These are phyloP conservation scores for Mollisiaceae sp. DNA, from an alignment of 2,329 filamentous ascomycete genomes.

Conservation along the genomic window DNA sequence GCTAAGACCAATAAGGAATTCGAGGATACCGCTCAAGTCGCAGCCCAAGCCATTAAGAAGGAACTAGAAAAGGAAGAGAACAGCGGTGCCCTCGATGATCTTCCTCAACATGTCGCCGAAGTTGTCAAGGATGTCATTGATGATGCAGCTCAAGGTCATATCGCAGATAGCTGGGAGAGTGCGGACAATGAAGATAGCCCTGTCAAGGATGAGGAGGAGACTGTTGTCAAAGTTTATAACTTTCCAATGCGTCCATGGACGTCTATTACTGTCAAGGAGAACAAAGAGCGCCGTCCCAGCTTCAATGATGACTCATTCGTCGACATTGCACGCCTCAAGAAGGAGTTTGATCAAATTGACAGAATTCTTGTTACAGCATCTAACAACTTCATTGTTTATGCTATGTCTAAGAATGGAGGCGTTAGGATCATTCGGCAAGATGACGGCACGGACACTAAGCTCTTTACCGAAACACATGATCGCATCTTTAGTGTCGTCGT, in stretches of 20 bases:
- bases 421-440: constrained; percentile 94
- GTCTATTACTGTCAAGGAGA: constrained; percentile 75
- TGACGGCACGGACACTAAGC: constrained; percentile 87
- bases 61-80: constrained; percentile 61
- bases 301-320: constrained; percentile 84
- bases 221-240: constrained; percentile 82
- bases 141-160: constrained; percentile 56
- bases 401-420: constrained; percentile 90
- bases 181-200: constrained; percentile 73
- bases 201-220: constrained; percentile 68
- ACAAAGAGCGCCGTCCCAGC: constrained; percentile 60
- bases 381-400: constrained; percentile 90
- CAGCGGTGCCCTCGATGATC: constrained; percentile 57
- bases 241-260: constrained; percentile 98
- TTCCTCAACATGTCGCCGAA: constrained; percentile 58
- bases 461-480: constrained; percentile 90
- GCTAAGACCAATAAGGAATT: constrained; percentile 60
- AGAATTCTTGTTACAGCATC: constrained; percentile 90
- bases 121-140: constrained; percentile 63
- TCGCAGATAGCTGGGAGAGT: constrained; percentile 92
- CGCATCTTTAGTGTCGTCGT: constrained; percentile 94
- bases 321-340: constrained; percentile 93
- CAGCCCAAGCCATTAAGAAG: constrained; percentile 56
- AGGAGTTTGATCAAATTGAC: constrained; percentile 97
- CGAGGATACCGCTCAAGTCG: constrained; percentile 53